A percentile compares a stretch with the other conserved stretches of the same genome.
phyloP scores from a whole-genome alignment of 2,329 filamentous ascomycete species.

The Sclerotinia subarctica region DNA sequence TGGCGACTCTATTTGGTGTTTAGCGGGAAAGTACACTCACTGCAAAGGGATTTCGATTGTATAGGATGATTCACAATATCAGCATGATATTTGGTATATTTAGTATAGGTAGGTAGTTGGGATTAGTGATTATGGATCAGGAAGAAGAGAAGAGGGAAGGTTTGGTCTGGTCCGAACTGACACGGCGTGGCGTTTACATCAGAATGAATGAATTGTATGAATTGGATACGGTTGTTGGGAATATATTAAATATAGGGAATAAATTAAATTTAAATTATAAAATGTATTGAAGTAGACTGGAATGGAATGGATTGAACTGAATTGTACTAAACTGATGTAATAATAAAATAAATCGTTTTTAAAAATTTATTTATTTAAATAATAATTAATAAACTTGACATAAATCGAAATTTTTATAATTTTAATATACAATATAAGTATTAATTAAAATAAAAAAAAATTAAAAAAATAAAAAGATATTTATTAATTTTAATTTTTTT shows the following conservation, averaged over 20 bases:
- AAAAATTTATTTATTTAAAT: too few species aligned
- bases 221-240: slow-evolving; percentile 71
- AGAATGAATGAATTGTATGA: not conserved
- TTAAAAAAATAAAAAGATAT: too few species aligned
- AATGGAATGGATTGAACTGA: too few species aligned
- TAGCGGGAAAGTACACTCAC: not conserved
- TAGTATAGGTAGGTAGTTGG: not conserved
- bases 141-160: not conserved
- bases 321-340: too few species aligned
- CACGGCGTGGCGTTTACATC: slow-evolving; percentile 73
- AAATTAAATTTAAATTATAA: too few species aligned
- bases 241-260: slow-evolving; percentile 24
- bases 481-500: too few species aligned
- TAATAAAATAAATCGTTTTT: too few species aligned
- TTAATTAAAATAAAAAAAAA: too few species aligned
- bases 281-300: slow-evolving; percentile 33
- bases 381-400: too few species aligned
- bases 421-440: too few species aligned
- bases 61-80: not conserved
- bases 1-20: not conserved
- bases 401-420: too few species aligned
- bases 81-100: not conserved
- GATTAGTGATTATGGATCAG: slow-evolving; percentile 37
- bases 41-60: not conserved
- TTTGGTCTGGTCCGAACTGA: too few species aligned